Conservation (phyloP, 345 rosid species). For the Eucalyptus marginata region DNA sequence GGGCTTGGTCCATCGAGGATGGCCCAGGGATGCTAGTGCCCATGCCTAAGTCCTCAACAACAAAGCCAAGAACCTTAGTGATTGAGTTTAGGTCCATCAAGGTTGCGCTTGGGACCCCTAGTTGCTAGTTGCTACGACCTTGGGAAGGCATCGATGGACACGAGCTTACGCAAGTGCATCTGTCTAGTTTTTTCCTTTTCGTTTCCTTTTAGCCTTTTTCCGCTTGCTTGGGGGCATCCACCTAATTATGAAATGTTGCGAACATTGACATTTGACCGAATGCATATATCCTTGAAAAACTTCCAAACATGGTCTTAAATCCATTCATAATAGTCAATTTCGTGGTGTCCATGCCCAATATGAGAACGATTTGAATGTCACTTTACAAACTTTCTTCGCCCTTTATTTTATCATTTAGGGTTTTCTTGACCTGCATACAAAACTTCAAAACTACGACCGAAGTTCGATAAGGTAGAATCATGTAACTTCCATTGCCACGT, state of each 20-base stretch:
- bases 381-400: neutral
- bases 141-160: neutral
- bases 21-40: fast-evolving
- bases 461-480: neutral
- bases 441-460: neutral
- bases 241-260: neutral
- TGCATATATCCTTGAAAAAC: neutral
- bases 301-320: neutral
- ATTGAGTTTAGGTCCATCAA: neutral
- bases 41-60: fast-evolving
- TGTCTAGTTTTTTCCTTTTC: neutral
- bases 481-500: neutral
- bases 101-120: fast-evolving
- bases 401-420: neutral
- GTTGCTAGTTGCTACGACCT: fast-evolving
- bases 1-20: no score
- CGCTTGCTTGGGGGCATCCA: neutral
- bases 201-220: neutral
- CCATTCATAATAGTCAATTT: neutral
- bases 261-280: neutral
- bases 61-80: no score
- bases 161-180: fast-evolving
- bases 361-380: neutral
- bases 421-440: neutral
- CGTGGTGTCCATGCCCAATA: neutral